Base-by-base conservation (phyloP, 208 protist species). In the Trichomonas vaginalis region DNA sequence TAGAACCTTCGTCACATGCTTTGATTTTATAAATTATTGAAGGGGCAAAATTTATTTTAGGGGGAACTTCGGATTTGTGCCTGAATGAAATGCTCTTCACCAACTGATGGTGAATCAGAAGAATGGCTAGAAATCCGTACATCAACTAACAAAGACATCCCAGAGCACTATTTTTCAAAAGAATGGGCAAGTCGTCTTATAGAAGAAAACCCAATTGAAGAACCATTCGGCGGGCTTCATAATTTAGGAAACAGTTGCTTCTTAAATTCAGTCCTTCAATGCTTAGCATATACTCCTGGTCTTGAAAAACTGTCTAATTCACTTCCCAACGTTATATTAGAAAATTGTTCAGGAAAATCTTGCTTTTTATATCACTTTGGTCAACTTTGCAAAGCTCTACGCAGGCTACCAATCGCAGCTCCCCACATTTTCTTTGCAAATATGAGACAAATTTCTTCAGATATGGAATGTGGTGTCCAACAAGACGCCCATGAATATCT, bases 401-500 rank as follows among this genome's bases (percentile, higher is more conserved):
- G 27, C n/a, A 45, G 15, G 8, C 35, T 48, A 17, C 42, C 15
- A 6, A 48, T 45, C 0, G 37, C 46, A 32, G 42, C n/a, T 17
- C 86, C 86, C 0, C 15, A 48, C 15, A n/a, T 42, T 42, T 42
- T 92, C 46, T 92, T 92, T n/a, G 17, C 86, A 3, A 45, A 92
- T 39, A 48, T 17, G 8, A 15, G 35, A 35, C 45, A 48, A 1
- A 21, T 92, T 17, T 51, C 45, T 47, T 42, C 42, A 51, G 45
- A 35, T 35, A 48, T 45, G 15, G 45, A 92, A 92, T 51, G 17
- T n/a, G 40, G 40, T 10, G 32, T 92, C 15, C 86, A 92, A 39
- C 86, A 92, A 39, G 86, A 92, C 15, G 86, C 86, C 15, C 86
- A 92, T 47, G 86, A 92, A 39, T 92, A 42, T 92, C 42, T 92